phyloP scores from a whole-genome alignment of 2,329 filamentous ascomycete genomes.

The Tolypocladium pustulatum region DNA sequence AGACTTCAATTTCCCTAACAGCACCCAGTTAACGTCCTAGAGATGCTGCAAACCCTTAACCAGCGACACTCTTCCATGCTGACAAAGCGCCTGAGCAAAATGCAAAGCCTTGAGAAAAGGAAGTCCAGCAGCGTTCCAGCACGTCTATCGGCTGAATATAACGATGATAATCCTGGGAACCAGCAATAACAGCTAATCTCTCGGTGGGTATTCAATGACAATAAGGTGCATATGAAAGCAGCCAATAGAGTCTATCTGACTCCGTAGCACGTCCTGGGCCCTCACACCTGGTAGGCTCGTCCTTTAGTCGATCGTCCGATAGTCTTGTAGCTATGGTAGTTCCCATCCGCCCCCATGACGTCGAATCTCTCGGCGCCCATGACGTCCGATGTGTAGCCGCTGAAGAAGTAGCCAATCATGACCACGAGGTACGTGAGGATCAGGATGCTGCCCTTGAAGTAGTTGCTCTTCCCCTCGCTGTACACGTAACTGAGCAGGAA shows the following conservation, averaged over 20 bases:
- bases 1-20: not conserved
- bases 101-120: not conserved
- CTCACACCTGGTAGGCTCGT: conserved; percentile 12
- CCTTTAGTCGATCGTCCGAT: conserved; percentile 34
- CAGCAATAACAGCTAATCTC: not conserved
- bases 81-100: not conserved
- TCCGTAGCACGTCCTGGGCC: not conserved
- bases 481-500: conserved; percentile 97
- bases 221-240: not conserved
- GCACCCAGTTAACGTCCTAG: not conserved
- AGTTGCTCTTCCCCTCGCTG: conserved; percentile 98
- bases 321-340: conserved; percentile 42
- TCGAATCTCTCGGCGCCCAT: conserved; percentile 42
- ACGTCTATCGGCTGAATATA: not conserved
- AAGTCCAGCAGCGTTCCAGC: not conserved
- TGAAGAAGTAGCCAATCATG: conserved; percentile 83
- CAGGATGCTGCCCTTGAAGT: conserved; percentile 97
- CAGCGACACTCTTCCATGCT: not conserved
- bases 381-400: conserved; percentile 40
- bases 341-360: conserved; percentile 37
- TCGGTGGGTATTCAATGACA: not conserved
- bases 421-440: conserved; percentile 90
- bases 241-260: not conserved
- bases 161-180: not conserved
- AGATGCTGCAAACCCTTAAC: not conserved